Evolutionary conservation across 345 rosid genomes (phyloP), one percentile per base, ranked within the genome.

Genomic region (Ailanthus altissimus): DNA sequence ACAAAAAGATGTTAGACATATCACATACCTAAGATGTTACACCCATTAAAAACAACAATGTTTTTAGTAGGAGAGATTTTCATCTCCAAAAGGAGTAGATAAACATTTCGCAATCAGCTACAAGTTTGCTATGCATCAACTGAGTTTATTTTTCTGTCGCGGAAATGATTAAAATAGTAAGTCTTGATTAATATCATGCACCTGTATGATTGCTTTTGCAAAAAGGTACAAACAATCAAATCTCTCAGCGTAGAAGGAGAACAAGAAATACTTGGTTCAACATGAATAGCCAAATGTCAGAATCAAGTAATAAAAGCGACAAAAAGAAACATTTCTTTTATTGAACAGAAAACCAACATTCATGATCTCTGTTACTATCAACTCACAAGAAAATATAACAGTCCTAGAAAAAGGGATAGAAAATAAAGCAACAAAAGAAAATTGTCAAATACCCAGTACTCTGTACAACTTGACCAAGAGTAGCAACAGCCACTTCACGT

Each of bases 401-500:
- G 21, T 40, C 53, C 21, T 56, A 67, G 32, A 15, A 25, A 8
- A 21, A 43, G 42, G 16, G 13, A 54, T 42, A 72, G 58, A 36
- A 53, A 9, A 49, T 7, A 73, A 70, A 53, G 38, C 26, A 38
- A 67, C 67, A 63, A 16, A 62, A 75, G 75, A 78, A 64, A 66
- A 71, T 75, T 43, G 76, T 36, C 43, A 42, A 91, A 74, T 86
- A 90, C 99, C 99, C 97, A 74, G 99, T 96, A 86, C 98, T 96
- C 83, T 91, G 98, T 49, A 92, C 97, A 85, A 96, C 98, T 83
- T 93, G 98, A 67, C 99, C 99, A 83, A 96, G 94, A 64, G 99
- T 96, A 84, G 97, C 82, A 80, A 96, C 98, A 74, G 98, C 99
- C 85, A 93, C 97, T 88, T 96, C 99, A 64, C 99, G 97, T 83